Conservation (phyloP, 1,139 yeast species). For the Nadsonia starkeyi-henricii region DNA sequence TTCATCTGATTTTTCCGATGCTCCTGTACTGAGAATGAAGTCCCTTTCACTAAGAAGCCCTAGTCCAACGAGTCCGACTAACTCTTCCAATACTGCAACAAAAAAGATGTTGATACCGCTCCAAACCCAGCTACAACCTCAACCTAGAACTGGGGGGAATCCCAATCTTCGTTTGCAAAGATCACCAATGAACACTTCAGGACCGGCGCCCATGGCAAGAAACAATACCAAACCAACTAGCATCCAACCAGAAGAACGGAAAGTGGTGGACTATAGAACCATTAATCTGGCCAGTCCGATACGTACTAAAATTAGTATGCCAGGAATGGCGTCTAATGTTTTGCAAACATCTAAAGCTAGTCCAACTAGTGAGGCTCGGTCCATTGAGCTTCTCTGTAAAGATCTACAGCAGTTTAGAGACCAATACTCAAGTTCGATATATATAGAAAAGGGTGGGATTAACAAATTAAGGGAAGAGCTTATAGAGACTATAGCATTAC, state of each 20-base stretch:
- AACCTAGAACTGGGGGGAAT: background rate
- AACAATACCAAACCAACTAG: background rate
- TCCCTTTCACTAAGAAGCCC: background rate
- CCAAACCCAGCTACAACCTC: background rate
- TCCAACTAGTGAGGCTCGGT: background rate
- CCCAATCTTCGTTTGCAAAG: background rate
- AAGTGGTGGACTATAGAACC: background rate
- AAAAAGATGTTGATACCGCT: background rate
- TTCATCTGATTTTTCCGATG: background rate
- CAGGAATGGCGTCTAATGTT: background rate
- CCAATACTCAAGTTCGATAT: conserved; percentile 7
- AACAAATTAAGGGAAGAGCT: conserved; percentile 13
- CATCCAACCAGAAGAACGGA: too few species aligned
- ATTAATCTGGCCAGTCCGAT: background rate
- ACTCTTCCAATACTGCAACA: background rate
- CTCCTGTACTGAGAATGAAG: conserved; percentile 1
- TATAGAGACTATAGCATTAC: conserved; percentile 11
- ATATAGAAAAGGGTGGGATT: conserved; percentile 8
- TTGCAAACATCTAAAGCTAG: background rate
- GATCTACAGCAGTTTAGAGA: conserved; percentile 12
- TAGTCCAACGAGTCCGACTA: background rate
- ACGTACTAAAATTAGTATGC: background rate
- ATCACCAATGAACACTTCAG: background rate
- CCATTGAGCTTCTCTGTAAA: conserved; percentile 9
- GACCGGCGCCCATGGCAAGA: background rate